These are phyloP conservation scores for Neonectria ditissima DNA, from an alignment of 2,329 filamentous ascomycete species.

Conservation along the genomic window DNA sequence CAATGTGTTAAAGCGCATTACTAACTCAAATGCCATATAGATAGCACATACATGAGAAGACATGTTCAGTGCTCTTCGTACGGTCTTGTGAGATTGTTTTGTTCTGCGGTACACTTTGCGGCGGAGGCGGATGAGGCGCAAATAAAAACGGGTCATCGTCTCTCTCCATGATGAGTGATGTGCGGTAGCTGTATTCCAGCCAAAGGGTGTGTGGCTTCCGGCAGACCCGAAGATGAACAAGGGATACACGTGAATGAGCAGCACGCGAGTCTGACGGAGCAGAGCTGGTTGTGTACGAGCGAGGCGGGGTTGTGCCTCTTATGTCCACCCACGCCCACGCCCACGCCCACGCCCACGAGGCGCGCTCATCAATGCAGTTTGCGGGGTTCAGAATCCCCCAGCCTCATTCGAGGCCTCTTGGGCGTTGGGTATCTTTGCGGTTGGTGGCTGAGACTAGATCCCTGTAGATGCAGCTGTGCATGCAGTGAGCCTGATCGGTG, in stretches of 20 bases:
- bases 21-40: not conserved
- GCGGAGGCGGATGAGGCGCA: no score
- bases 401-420: not conserved
- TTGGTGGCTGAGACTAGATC: not conserved
- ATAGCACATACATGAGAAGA: slow-evolving; percentile 5
- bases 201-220: not conserved
- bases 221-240: not conserved
- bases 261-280: not conserved
- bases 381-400: not conserved
- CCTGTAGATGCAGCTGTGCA: not conserved
- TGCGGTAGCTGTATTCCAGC: no score
- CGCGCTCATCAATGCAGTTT: not conserved
- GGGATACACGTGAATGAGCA: not conserved
- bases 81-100: slow-evolving; percentile 28
- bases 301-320: not conserved
- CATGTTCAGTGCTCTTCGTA: not conserved
- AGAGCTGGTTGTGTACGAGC: not conserved
- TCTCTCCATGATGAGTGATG: not conserved
- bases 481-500: not conserved
- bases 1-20: not conserved
- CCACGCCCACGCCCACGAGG: not conserved
- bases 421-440: not conserved
- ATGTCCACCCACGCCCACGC: not conserved
- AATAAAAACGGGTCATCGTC: no score
- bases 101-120: not conserved